Percentiles rank a stretch among this genome's conserved stretches.
Evolutionary conservation across 1,284 basidiomycete genomes (phyloP).

Genomic region (Leccinum laetum): DNA sequence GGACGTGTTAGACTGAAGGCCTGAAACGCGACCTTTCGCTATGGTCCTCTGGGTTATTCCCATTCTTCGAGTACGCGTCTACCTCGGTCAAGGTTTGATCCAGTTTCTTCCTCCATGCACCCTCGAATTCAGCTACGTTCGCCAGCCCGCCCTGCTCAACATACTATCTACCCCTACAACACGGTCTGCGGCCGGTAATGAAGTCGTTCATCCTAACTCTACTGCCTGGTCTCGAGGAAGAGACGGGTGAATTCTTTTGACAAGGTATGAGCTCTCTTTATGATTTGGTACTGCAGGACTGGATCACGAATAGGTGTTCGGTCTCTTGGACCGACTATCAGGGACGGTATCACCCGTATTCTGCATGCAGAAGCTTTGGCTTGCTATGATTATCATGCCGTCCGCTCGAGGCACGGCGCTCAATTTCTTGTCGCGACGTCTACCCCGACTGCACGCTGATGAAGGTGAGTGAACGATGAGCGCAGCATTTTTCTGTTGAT

Average conservation of each 20-base stretch:
- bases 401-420: constrained; percentile 84
- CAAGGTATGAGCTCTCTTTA: constrained; percentile 53
- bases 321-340: constrained; percentile 81
- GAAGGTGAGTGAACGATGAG: constrained; percentile 52
- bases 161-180: constrained; percentile 91
- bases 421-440: constrained; percentile 81
- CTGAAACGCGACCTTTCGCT: constrained; percentile 86
- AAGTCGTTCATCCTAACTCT: constrained; percentile 94
- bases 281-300: constrained; percentile 6
- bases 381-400: constrained; percentile 91
- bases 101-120: neutral
- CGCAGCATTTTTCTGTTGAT: constrained; percentile 3
- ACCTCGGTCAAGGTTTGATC: constrained; percentile 79
- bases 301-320: constrained; percentile 62
- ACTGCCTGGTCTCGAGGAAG: constrained; percentile 94
- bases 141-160: constrained; percentile 79
- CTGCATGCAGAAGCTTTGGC: constrained; percentile 96
- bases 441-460: constrained; percentile 68
- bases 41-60: constrained; percentile 97
- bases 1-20: constrained; percentile 71
- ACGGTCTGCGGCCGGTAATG: constrained; percentile 83
- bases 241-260: constrained; percentile 96
- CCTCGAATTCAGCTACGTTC: neutral
- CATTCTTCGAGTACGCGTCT: constrained; percentile 98
- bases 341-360: constrained; percentile 82